Base-by-base conservation (phyloP, 495 filamentous ascomycete genomes). In the Aspergillus mulundensis region DNA sequence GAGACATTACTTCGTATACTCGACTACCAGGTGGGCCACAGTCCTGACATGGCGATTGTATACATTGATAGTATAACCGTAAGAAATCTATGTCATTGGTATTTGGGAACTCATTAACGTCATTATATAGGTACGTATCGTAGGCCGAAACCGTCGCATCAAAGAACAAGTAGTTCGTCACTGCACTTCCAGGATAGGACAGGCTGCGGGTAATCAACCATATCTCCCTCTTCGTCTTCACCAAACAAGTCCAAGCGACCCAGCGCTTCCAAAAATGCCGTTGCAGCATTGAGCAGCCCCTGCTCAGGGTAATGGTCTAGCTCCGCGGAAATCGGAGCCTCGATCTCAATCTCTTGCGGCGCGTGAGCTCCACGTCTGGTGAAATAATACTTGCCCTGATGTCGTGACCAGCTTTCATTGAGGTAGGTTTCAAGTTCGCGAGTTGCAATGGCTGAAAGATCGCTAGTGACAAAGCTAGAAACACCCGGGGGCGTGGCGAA, bases 351-450 rank as follows among this genome's bases (percentile, higher is more conserved):
- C 53, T 75, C 71, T 61, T 69, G 73, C 0, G 67, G 64, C 19
- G 66, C 67, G 25, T 72, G 66, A 2, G 63, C 67, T 2, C 66
- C 64, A 32, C 67, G 69, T 6, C 71, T 71, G 28, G 67, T 71
- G 47, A 77, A 76, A 57, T 76, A 77, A 61, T 72, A 77, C 59
- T 65, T 72, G 0, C 61, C 63, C 8, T 69, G 57, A 38, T 77
- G 71, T 10, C 58, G 50, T 12, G 71, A 73, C 72, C 71, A 77
- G 51, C 63, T 73, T 10, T 66, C 65, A 39, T 58, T 55, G 36
- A 78, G 59, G 50, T 68, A 78, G 5, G 68, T 50, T 32, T 72
- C 67, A 7, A 77, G 64, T 21, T 78, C 71, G 38, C 70, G 66
- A 32, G 61, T 61, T 8, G 69, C 72, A 19, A 66, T 60, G 20